phyloP scores from a whole-genome alignment of 495 filamentous ascomycete genomes.

The Neurospora sp. region DNA sequence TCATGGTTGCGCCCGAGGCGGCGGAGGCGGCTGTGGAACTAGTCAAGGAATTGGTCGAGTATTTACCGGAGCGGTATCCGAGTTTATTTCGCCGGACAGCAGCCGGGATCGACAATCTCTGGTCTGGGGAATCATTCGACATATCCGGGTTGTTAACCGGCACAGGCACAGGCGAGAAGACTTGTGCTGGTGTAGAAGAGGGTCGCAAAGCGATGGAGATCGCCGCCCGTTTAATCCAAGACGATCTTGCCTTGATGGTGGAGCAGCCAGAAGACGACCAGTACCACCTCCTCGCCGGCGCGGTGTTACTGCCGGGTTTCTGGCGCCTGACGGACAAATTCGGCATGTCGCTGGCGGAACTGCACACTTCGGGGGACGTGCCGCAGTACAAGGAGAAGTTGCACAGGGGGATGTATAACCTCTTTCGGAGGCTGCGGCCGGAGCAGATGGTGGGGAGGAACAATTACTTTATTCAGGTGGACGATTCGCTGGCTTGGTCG shows the following conservation, averaged over 20 bases:
- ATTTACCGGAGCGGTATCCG: slow-evolving; percentile 77
- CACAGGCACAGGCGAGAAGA: slow-evolving; percentile 14
- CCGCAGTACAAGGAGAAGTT: slow-evolving; percentile 68
- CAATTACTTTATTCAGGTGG: slow-evolving; percentile 73
- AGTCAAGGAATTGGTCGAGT: slow-evolving; percentile 61
- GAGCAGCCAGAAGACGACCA: slow-evolving; percentile 59
- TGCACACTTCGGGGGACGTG: slow-evolving; percentile 75
- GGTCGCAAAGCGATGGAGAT: slow-evolving; percentile 54
- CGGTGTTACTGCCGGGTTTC: slow-evolving; percentile 74
- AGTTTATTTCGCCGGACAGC: slow-evolving; percentile 54
- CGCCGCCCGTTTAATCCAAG: slow-evolving; percentile 64
- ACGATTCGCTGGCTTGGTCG: slow-evolving; percentile 63
- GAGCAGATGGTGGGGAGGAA: slow-evolving; percentile 51
- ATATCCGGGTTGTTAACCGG: slow-evolving; percentile 20
- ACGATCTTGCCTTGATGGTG: slow-evolving; percentile 83
- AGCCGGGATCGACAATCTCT: slow-evolving; percentile 59
- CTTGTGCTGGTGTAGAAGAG: slow-evolving; percentile 54
- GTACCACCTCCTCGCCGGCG: slow-evolving; percentile 76
- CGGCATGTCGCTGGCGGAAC: slow-evolving; percentile 72
- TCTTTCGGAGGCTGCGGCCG: slow-evolving; percentile 57
- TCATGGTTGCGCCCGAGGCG: slow-evolving; percentile 61
- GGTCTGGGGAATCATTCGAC: slow-evolving; percentile 66
- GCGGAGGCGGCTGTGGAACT: slow-evolving; percentile 71
- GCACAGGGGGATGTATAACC: slow-evolving; percentile 75
- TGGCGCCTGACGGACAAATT: slow-evolving; percentile 82